Conservation (phyloP, 371 early-diverging fungal species). For the Mycotypha africana region DNA sequence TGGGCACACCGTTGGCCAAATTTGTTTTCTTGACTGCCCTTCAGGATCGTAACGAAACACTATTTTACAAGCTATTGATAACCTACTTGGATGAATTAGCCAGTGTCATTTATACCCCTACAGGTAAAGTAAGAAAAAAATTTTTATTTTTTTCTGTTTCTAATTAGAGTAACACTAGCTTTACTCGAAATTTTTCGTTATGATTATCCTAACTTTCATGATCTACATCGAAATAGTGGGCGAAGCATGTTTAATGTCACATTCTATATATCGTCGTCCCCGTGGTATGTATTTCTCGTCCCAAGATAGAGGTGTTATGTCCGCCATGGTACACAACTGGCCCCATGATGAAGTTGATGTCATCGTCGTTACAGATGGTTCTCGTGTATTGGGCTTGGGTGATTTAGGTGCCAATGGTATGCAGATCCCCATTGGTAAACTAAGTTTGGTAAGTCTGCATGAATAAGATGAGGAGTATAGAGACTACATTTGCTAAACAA, state of each 20-base stretch:
- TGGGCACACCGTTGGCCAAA: constrained; percentile 53
- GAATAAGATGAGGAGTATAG: no score
- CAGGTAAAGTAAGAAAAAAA: constrained; percentile 18
- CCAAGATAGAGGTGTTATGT: constrained; percentile 57
- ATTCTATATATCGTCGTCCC: constrained; percentile 60
- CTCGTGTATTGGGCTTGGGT: constrained; percentile 60
- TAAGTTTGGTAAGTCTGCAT: constrained; percentile 53
- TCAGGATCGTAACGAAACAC: constrained; percentile 62
- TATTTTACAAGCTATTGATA: constrained; percentile 61
- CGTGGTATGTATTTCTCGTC: constrained; percentile 62
- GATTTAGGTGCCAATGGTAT: constrained; percentile 70
- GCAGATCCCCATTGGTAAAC: constrained; percentile 63
- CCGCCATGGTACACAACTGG: constrained; percentile 56
- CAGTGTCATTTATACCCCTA: constrained; percentile 45
- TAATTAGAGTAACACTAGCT: no score
- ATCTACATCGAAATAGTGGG: constrained; percentile 24
- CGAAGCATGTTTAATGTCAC: constrained; percentile 48
- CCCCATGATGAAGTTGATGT: constrained; percentile 56
- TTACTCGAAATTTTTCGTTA: no score
- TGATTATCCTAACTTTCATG: no score
- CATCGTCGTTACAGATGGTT: constrained; percentile 68
- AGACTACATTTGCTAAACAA: no score
- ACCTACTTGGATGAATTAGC: constrained; percentile 49
- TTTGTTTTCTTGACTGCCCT: constrained; percentile 46
- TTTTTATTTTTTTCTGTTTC: no score